These are phyloP conservation scores for Darksidea phi DNA, from an alignment of 495 filamentous ascomycete genomes.

Conservation along the genomic window DNA sequence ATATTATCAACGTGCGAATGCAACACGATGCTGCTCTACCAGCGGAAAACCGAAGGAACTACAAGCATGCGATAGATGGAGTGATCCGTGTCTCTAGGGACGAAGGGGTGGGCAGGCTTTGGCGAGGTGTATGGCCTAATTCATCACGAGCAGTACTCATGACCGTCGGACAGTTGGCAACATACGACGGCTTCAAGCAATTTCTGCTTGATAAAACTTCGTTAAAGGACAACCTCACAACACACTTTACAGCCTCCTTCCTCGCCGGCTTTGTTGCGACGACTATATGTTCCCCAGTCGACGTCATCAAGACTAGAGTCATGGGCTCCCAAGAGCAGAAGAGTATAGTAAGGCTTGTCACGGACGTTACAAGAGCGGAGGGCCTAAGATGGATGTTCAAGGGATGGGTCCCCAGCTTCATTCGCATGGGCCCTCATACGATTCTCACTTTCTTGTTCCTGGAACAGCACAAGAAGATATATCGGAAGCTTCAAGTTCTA, in stretches of 20 bases:
- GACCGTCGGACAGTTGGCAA: conserved; percentile 87
- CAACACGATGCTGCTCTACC: conserved; percentile 89
- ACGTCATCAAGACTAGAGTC: conserved; percentile 94
- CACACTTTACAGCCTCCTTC: conserved; percentile 84
- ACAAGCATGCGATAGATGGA: conserved; percentile 84
- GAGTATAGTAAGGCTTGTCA: conserved; percentile 39
- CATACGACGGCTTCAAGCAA: conserved; percentile 88
- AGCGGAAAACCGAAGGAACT: conserved; percentile 71
- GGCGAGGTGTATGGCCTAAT: conserved; percentile 91
- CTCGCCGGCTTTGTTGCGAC: conserved; percentile 91
- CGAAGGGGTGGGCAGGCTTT: conserved; percentile 71
- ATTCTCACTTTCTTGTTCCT: conserved; percentile 93
- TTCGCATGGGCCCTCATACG: conserved; percentile 88
- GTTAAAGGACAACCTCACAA: conserved; percentile 73
- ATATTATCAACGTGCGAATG: conserved; percentile 98
- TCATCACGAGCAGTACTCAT: conserved; percentile 85
- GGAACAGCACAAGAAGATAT: conserved; percentile 82
- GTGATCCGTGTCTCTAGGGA: conserved; percentile 76
- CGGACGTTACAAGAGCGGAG: conserved; percentile 71
- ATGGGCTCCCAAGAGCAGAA: conserved; percentile 69
- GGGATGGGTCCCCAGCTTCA: conserved; percentile 97
- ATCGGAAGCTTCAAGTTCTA: conserved; percentile 34
- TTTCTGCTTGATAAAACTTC: conserved; percentile 64
- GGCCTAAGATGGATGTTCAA: conserved; percentile 88
- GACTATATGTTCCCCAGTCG: conserved; percentile 90